Evolutionary conservation across 352 stramenopile species (phyloP).

Genomic region (Globisporangium paddicum): DNA sequence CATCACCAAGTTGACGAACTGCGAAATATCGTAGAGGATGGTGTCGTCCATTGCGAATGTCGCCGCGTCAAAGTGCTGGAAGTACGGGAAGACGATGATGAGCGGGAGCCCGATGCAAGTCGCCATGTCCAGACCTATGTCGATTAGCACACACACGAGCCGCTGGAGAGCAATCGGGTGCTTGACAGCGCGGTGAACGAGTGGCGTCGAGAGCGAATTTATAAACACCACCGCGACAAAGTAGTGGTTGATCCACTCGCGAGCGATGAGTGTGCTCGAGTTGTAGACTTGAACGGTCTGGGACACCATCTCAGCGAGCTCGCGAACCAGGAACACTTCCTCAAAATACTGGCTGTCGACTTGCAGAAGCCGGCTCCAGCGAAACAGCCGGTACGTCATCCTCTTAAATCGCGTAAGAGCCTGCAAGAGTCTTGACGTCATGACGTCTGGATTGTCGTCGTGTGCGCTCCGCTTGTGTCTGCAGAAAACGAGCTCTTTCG

Average conservation of each 20-base stretch:
- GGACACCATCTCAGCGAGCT: conserved; percentile 7
- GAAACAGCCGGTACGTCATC: neutral
- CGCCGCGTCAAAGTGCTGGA: neutral
- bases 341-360: conserved; percentile 7
- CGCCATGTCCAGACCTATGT: conserved; percentile 14
- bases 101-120: conserved; percentile 15
- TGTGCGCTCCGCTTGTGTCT: neutral
- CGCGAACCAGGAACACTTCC: neutral
- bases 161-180: conserved; percentile 8
- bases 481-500: neutral
- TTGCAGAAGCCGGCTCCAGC: neutral
- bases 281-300: conserved; percentile 7
- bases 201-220: conserved; percentile 7
- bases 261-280: conserved; percentile 5
- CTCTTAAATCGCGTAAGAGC: neutral
- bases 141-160: conserved; percentile 13
- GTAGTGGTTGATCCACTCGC: conserved; percentile 7
- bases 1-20: conserved; percentile 1
- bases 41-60: neutral
- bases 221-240: conserved; percentile 1
- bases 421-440: neutral
- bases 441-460: neutral
- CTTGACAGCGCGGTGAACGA: neutral
- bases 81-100: conserved; percentile 5
- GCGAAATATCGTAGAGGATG: conserved; percentile 3